Evolutionary conservation across 306 rosid genomes (phyloP), one percentile per base, ranked within the genome.

Genomic region (Cucurbita pepo): DNA sequence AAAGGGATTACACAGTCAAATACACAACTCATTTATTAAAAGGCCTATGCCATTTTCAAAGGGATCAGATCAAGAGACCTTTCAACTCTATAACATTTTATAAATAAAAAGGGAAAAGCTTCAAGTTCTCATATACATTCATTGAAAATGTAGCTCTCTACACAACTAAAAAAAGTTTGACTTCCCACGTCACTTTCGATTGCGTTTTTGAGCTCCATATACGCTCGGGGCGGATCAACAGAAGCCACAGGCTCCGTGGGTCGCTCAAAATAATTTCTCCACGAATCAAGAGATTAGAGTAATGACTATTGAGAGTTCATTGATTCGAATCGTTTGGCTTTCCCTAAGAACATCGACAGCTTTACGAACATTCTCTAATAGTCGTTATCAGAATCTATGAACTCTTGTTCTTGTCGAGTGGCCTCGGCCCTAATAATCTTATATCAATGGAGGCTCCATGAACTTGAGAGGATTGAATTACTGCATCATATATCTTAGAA

Each of bases 401-500:
- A 71, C 53, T 82, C 66, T 74, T 81, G 69, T 72, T 82, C 75
- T 72, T 81, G 57, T 91, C 92, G 0, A 61, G 82, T 41, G 96
- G 95, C 25, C 91, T 92, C 66, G 88, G 82, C 44, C 99, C 97
- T 75, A 91, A 81, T 22, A 72, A 74, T 41, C 82, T 76, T 64
- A 82, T 37, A 74, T 94, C 85, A 30, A 86, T 78, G 72, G 81
- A 77, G 60, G 89, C 96, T 34, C 83, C 89, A 70, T 76, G 65
- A 60, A 47, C 74, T 77, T 62, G 76, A 55, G 96, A 81, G 60
- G 95, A 86, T 56, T 83, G 82, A 44, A 86, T 61, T 19, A 94
- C 85, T 19, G 78, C 76, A 74, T 94, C 97, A 78, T 87, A 94
- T 62, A 94, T 82, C 83, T 86, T 95, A 7, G 88, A 63, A 18